Evolutionary conservation across 441 rosid species (phyloP).

Genomic region (Euphorbia corollata): DNA sequence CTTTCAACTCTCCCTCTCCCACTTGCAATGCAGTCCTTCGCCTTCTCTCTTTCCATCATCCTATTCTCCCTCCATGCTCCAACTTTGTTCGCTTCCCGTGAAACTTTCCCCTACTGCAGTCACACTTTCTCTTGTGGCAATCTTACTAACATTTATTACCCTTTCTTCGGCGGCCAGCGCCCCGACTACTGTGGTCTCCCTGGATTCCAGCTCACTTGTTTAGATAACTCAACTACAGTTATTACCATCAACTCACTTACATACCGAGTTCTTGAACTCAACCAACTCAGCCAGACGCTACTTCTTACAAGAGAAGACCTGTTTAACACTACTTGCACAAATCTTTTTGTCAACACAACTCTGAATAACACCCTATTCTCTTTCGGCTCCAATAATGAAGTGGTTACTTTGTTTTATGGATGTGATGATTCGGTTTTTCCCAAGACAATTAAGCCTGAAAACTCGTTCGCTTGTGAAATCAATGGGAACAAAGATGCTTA

Average conservation of each 20-base stretch:
- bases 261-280: constrained; percentile 24
- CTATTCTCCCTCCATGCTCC: not conserved
- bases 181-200: constrained; percentile 33
- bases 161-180: constrained; percentile 34
- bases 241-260: constrained; percentile 17
- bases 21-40: too few species aligned
- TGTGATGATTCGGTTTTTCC: constrained; percentile 11
- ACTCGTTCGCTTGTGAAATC: constrained; percentile 19
- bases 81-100: constrained; percentile 2
- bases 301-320: constrained; percentile 29
- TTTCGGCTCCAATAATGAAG: not conserved
- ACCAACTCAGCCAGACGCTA: constrained; percentile 21
- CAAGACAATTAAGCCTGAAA: not conserved
- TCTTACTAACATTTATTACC: constrained; percentile 26
- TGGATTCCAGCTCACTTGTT: constrained; percentile 27
- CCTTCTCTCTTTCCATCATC: not conserved
- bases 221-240: constrained; percentile 6
- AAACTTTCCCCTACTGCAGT: constrained; percentile 18
- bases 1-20: too few species aligned
- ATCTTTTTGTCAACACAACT: constrained; percentile 19
- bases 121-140: constrained; percentile 27
- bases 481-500: not conserved
- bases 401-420: constrained; percentile 23
- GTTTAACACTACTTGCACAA: constrained; percentile 23
- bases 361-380: constrained; percentile 22